These are phyloP conservation scores for Penicillium capsulatum DNA, from an alignment of 2,329 filamentous ascomycete species.

Conservation along the genomic window DNA sequence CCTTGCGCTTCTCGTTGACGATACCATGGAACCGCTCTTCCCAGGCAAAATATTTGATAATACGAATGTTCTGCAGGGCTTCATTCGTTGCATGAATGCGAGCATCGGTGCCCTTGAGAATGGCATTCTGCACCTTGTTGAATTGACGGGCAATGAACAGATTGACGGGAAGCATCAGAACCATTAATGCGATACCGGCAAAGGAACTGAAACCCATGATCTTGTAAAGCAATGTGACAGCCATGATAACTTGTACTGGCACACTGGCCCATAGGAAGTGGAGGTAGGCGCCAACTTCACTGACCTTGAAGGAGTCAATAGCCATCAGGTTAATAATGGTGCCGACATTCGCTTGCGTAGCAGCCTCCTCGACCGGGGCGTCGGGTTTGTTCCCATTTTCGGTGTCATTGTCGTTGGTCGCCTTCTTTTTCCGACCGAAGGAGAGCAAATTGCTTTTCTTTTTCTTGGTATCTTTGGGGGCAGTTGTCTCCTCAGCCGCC, in stretches of 20 bases:
- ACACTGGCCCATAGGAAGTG: slow-evolving; percentile 94
- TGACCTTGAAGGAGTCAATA: slow-evolving; percentile 98
- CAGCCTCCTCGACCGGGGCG: slow-evolving; percentile 32
- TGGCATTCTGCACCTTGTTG: slow-evolving; percentile 78
- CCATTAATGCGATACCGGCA: slow-evolving; percentile 87
- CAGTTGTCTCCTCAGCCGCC: slow-evolving; percentile 45
- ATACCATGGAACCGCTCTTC: slow-evolving; percentile 82
- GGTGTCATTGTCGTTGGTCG: slow-evolving; percentile 21
- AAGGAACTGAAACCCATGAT: slow-evolving; percentile 92
- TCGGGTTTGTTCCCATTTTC: slow-evolving; percentile 21
- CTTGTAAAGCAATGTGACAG: slow-evolving; percentile 75
- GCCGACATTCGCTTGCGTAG: slow-evolving; percentile 82
- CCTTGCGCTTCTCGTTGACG: slow-evolving; percentile 80
- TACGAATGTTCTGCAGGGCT: slow-evolving; percentile 92
- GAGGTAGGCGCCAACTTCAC: slow-evolving; percentile 88
- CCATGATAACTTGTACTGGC: slow-evolving; percentile 79
- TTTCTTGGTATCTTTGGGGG: slow-evolving; percentile 23
- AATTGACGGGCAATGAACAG: slow-evolving; percentile 84
- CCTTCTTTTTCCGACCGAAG: slow-evolving; percentile 58
- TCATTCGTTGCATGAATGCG: slow-evolving; percentile 96
- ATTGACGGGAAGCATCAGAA: slow-evolving; percentile 82
- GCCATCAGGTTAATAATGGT: slow-evolving; percentile 99
- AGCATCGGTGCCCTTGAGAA: slow-evolving; percentile 89
- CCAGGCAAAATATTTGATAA: slow-evolving; percentile 99
- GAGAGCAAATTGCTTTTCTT: slow-evolving; percentile 45